Conservation (phyloP, 176 grass and related monocot species). For the Poa annua region DNA sequence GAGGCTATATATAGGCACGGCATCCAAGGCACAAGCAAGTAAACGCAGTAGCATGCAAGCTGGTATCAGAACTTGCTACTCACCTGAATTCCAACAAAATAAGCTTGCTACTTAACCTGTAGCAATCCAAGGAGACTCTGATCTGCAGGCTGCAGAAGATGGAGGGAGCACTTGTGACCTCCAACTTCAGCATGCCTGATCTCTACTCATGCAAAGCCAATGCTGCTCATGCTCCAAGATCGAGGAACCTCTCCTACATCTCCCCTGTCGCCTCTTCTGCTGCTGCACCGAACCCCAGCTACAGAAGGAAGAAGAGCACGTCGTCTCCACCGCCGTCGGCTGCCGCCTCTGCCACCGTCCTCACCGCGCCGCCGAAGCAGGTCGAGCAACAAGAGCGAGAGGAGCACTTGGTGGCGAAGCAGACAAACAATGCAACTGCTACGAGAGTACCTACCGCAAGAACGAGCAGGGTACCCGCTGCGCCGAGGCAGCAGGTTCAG, state of each 20-base stretch:
- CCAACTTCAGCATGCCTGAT: conserved; percentile 38
- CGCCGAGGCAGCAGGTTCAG: conserved; percentile 13
- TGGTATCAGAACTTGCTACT: not conserved
- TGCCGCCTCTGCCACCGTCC: conserved; percentile 28
- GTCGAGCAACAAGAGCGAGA: conserved; percentile 6
- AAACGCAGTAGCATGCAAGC: not conserved
- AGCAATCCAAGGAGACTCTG: not conserved
- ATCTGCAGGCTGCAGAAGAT: conserved; percentile 31
- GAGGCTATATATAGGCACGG: conserved; percentile 37
- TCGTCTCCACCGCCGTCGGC: conserved; percentile 31
- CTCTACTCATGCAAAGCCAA: conserved; percentile 4
- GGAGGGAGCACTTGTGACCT: conserved; percentile 52
- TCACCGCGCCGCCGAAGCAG: conserved; percentile 41
- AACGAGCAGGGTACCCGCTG: not conserved
- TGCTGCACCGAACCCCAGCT: conserved; percentile 27
- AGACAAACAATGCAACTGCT: not conserved
- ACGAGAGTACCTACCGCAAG: not conserved
- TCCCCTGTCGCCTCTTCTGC: conserved; percentile 50
- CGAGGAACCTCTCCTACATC: conserved; percentile 37
- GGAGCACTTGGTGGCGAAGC: conserved; percentile 15
- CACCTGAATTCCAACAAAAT: conserved; percentile 1
- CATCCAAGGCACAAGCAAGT: not conserved
- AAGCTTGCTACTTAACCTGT: not conserved
- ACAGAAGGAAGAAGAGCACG: conserved; percentile 42
- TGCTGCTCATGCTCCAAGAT: conserved; percentile 29